These are phyloP conservation scores for Russula brevipes DNA, from an alignment of 768 basidiomycete genomes.

Conservation along the genomic window DNA sequence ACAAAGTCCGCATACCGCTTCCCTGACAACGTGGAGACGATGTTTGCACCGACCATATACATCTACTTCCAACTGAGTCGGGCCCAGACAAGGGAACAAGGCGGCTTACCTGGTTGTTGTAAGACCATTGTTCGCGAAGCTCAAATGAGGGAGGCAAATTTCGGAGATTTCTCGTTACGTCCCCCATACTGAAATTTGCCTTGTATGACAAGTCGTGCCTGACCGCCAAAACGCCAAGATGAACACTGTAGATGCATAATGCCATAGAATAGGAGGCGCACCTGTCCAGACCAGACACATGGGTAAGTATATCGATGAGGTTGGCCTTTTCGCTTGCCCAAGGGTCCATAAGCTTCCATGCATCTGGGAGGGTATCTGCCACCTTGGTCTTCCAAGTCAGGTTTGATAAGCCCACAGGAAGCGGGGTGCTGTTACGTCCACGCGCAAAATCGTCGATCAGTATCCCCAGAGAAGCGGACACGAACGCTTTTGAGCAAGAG, in stretches of 20 bases:
- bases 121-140: conserved; percentile 37
- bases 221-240: background rate
- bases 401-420: conserved; percentile 32
- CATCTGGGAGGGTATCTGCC: conserved; percentile 33
- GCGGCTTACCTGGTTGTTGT: conserved; percentile 36
- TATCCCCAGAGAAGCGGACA: conserved; percentile 37
- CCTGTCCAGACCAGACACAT: conserved; percentile 40
- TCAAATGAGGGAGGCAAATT: conserved; percentile 35
- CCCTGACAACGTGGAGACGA: conserved; percentile 35
- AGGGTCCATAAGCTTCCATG: conserved; percentile 41
- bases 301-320: conserved; percentile 38
- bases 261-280: conserved; percentile 12
- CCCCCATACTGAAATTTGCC: background rate
- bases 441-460: conserved; percentile 39
- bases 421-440: conserved; percentile 34
- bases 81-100: background rate
- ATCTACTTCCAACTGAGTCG: conserved; percentile 31
- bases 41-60: conserved; percentile 35
- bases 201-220: conserved; percentile 12
- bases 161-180: conserved; percentile 27
- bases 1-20: conserved; percentile 38
- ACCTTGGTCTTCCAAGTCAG: conserved; percentile 38
- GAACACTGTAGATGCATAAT: background rate
- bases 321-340: conserved; percentile 37
- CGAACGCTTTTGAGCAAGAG: conserved; percentile 40